Base-by-base conservation (phyloP, 2,329 filamentous ascomycete species). In the Hypoxylon sp. region DNA sequence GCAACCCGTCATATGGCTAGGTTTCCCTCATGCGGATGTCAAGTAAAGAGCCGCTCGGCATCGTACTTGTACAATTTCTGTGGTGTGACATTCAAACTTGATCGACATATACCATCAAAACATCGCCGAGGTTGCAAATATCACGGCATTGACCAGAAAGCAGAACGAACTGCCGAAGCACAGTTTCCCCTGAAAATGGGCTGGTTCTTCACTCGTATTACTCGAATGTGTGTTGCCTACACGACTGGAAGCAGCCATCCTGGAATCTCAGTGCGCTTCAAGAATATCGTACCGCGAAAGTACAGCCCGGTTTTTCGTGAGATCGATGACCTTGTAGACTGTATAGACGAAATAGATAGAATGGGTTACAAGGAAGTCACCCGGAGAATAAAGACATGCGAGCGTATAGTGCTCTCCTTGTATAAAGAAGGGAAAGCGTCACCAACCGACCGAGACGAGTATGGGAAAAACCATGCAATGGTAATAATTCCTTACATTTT, bases 241-340 rank as follows among this genome's bases (percentile, higher is more conserved):
- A n/a, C 30, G n/a, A 52, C n/a, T 4, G 49, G 49, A 2, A 52
- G 14, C n/a, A 21, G 30, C 49, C n/a, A 21, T 52, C 49, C 49
- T 13, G 49, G 32, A 17, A 36, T 52, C 19, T 52, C 49, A 9
- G n/a, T 52, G 11, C 30, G 32, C n/a, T 52, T 52, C 9, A 34
- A 21, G 28, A 52, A 52, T 52, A 38, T 38, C 32, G 49, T 52
- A 13, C 49, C 30, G n/a, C 4, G 10, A 13, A 1, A 36, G 13
- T 3, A 38, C 30, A 52, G 32, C 9, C 30, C 49, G 21, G n/a
- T 52, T 13, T 23, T 13, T n/a, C 19, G 5, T 21, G 32, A 23
- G 9, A 11, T 52, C 5, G 3, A 38, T 1, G 6, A 19, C 5
- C 11, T 52, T 3, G 5, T n/a, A 3, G 11, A 30, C 5, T 49